Conservation (phyloP, 2,329 filamentous ascomycete species). For the Apiospora kogelbergensis region DNA sequence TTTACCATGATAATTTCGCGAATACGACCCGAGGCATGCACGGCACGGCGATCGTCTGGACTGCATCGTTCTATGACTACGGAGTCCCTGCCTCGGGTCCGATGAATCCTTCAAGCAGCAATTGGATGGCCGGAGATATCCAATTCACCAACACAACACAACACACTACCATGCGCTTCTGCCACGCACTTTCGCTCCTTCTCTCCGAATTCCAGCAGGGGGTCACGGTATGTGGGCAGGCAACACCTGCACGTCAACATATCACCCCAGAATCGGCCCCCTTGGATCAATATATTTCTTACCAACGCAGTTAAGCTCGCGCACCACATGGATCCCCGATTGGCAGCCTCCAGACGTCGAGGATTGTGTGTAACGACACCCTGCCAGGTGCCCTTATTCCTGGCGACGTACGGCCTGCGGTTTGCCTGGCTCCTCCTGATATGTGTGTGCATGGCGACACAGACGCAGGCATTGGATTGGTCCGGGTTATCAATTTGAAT, state of each 20-base stretch:
- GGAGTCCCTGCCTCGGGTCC: not conserved
- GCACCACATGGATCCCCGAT: not conserved
- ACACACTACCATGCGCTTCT: not conserved
- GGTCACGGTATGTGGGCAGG: not conserved
- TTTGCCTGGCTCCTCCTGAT: not conserved
- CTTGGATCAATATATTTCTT: not conserved
- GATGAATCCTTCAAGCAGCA: not conserved
- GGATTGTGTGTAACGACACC: not conserved
- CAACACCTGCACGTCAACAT: conserved; percentile 1
- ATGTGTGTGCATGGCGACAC: not conserved
- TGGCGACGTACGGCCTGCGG: not conserved
- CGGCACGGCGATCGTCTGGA: not conserved
- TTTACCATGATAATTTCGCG: too few species aligned
- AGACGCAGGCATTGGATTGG: not conserved
- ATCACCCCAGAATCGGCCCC: not conserved
- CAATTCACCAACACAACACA: not conserved
- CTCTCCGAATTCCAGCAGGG: not conserved
- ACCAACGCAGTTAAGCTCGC: not conserved
- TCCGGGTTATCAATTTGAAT: not conserved
- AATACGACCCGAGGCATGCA: not conserved
- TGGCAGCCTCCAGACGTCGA: not conserved
- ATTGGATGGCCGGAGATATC: not conserved
- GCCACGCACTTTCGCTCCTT: not conserved
- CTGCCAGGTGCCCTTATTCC: not conserved
- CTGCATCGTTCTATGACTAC: not conserved